Evolutionary conservation across 805 yeast species (phyloP).

Genomic region (Wickerhamiella siamensis): DNA sequence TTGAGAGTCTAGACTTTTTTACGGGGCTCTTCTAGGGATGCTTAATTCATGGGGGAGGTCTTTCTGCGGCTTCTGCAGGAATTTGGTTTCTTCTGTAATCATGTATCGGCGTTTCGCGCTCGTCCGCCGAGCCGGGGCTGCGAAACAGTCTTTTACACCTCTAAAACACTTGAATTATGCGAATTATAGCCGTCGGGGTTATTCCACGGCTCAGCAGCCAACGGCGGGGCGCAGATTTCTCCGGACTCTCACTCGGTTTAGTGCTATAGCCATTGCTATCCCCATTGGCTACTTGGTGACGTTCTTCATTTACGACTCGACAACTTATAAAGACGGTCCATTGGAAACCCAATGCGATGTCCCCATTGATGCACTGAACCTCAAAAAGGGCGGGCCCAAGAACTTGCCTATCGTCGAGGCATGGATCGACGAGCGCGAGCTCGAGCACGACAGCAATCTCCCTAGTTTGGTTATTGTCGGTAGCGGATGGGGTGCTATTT

Average conservation of each 20-base stretch:
- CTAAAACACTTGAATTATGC: not conserved
- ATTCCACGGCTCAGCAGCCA: not conserved
- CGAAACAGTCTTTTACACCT: not conserved
- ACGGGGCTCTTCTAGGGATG: too few species aligned
- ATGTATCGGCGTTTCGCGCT: not conserved
- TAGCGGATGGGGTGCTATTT: constrained; percentile 61
- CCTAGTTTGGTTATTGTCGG: constrained; percentile 51
- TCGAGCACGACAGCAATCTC: constrained; percentile 32
- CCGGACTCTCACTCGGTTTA: constrained; percentile 1
- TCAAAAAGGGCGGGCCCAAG: constrained; percentile 55
- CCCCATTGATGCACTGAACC: constrained; percentile 38
- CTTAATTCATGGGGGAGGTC: too few species aligned
- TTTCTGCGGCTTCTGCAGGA: too few species aligned
- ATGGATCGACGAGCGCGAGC: constrained; percentile 44
- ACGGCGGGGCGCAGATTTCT: not conserved
- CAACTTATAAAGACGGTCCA: constrained; percentile 36
- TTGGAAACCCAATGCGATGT: constrained; percentile 32
- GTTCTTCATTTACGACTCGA: constrained; percentile 50
- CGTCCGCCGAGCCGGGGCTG: not conserved
- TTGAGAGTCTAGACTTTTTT: too few species aligned
- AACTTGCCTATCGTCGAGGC: constrained; percentile 46
- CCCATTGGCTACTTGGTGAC: constrained; percentile 26
- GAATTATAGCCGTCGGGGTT: not conserved
- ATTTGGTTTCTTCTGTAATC: not conserved
- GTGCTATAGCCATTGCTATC: constrained; percentile 12